Conservation (phyloP, 768 basidiomycete species). For the Jaapia argillacea region DNA sequence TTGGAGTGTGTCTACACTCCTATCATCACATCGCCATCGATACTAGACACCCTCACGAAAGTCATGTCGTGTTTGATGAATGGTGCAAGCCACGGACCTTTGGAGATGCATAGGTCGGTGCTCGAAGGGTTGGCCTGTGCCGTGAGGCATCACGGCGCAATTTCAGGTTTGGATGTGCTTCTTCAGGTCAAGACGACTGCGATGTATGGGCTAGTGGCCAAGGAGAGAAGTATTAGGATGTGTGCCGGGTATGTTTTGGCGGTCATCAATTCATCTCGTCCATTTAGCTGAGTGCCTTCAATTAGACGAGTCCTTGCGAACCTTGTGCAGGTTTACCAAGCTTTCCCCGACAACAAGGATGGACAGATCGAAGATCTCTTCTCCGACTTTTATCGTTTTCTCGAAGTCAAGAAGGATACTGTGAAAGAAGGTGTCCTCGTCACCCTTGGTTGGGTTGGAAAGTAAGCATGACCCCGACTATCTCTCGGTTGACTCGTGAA, state of each 20-base stretch:
- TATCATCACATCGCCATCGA: neutral
- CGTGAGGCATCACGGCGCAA: neutral
- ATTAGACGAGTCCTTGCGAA: constrained; percentile 38
- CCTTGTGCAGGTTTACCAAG: constrained; percentile 33
- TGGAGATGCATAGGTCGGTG: no score
- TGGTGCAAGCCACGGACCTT: neutral
- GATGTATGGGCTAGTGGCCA: constrained; percentile 9
- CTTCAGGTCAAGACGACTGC: no score
- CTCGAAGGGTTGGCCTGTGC: no score
- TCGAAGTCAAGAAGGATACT: constrained; percentile 29
- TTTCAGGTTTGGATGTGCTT: no score
- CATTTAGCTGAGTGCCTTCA: neutral
- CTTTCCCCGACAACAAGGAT: constrained; percentile 18
- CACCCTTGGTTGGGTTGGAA: constrained; percentile 45
- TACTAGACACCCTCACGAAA: neutral
- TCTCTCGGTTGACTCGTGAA: neutral
- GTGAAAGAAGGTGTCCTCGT: constrained; percentile 58
- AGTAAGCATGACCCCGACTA: no score
- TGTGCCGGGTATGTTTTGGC: constrained; percentile 49
- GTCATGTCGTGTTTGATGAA: neutral
- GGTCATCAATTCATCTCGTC: neutral
- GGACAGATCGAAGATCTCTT: constrained; percentile 30
- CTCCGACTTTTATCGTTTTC: constrained; percentile 33
- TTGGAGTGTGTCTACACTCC: neutral
- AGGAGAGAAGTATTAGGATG: constrained; percentile 41